Conservation (phyloP, 2,329 filamentous ascomycete genomes). For the Myriosclerotinia duriaeana region DNA sequence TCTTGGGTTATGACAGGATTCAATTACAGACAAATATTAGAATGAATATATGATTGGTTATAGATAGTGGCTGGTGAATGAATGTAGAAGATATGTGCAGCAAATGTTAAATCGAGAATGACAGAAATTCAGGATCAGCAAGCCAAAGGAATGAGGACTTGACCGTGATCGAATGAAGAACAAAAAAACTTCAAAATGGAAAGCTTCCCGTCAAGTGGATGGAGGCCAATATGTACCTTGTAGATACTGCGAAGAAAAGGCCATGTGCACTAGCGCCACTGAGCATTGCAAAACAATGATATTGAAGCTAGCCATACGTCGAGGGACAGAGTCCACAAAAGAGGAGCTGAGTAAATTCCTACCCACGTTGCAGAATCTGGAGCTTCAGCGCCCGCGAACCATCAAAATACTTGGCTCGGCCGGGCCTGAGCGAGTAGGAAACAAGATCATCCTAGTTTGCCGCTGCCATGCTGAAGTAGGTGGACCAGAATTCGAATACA, state of each 20-base stretch:
- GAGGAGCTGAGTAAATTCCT: slow-evolving; percentile 7
- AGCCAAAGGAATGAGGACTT: slow-evolving; percentile 9
- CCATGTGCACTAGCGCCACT: slow-evolving; percentile 5
- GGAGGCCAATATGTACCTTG: slow-evolving; percentile 15
- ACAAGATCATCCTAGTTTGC: background rate
- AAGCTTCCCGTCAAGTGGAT: background rate
- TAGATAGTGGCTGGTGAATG: background rate
- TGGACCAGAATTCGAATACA: background rate
- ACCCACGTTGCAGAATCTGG: slow-evolving; percentile 6
- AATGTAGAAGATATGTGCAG: background rate
- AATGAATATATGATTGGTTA: background rate
- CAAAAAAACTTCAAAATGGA: background rate
- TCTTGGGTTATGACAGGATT: slow-evolving; percentile 1
- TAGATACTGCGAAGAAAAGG: background rate
- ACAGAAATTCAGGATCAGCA: background rate
- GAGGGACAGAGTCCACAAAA: background rate
- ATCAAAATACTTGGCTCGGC: slow-evolving; percentile 1
- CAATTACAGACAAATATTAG: background rate
- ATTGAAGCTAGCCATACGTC: background rate
- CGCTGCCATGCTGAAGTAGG: background rate
- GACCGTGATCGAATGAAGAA: slow-evolving; percentile 1
- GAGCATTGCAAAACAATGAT: background rate
- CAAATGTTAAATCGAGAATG: background rate
- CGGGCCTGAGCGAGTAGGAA: slow-evolving; percentile 3
- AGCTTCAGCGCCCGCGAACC: slow-evolving; percentile 7